Conservation (phyloP, 176 grass and related monocot genomes). For the maize (Zea mays) region DNA sequence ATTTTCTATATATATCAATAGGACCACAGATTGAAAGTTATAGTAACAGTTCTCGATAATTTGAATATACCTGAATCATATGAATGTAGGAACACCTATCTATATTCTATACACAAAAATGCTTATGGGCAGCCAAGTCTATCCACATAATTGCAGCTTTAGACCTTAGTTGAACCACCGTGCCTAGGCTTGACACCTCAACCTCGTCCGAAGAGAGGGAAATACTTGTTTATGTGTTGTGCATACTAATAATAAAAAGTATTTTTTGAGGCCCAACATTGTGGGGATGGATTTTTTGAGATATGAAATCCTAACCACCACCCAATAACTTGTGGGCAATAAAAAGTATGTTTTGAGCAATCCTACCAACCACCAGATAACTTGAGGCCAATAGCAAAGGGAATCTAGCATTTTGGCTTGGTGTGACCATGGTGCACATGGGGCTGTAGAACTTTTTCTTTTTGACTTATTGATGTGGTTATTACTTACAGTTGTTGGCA, state of each 20-base stretch:
- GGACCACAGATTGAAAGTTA: slow-evolving; percentile 4
- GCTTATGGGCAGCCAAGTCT: not conserved
- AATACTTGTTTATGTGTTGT: not conserved
- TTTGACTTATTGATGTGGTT: not conserved
- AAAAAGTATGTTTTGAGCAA: not conserved
- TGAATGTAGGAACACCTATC: not conserved
- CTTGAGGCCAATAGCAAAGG: not conserved
- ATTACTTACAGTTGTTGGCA: not conserved
- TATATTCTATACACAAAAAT: not conserved
- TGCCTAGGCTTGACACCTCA: not conserved
- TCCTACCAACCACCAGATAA: not conserved
- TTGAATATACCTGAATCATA: not conserved
- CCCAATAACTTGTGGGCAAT: not conserved
- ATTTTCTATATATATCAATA: not conserved
- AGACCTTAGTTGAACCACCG: not conserved
- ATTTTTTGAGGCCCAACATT: not conserved
- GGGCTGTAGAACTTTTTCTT: not conserved
- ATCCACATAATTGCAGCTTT: not conserved
- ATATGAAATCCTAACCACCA: not conserved
- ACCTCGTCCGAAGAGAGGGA: not conserved
- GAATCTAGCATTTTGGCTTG: slow-evolving; percentile 26
- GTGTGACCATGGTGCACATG: slow-evolving; percentile 1
- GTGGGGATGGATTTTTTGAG: not conserved
- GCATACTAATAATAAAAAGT: not conserved
- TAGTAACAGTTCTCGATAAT: slow-evolving; percentile 15